phyloP scores from a whole-genome alignment of 1,284 basidiomycete genomes.

The Sporisorium sorghi region DNA sequence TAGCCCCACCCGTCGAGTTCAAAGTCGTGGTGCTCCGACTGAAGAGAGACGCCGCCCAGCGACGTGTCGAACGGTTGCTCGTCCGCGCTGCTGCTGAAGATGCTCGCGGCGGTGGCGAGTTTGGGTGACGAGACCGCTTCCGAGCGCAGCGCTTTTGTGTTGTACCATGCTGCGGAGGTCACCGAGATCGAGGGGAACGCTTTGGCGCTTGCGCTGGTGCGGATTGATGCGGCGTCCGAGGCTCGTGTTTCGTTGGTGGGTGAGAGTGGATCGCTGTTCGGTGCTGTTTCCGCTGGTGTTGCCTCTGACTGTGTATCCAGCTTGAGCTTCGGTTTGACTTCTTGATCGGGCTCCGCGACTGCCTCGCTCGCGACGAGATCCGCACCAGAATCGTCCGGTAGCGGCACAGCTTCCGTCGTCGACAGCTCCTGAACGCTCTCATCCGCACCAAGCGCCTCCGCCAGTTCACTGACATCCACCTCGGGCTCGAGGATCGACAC shows the following conservation, averaged over 20 bases:
- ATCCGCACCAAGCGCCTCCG: conserved; percentile 31
- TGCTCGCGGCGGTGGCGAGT: conserved; percentile 18
- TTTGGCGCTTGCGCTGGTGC: conserved; percentile 41
- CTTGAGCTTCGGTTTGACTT: not conserved
- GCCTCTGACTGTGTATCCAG: not conserved
- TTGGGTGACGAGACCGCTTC: conserved; percentile 22
- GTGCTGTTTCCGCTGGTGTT: not conserved
- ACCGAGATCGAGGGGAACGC: conserved; percentile 55
- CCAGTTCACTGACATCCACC: conserved; percentile 44
- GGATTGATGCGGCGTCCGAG: conserved; percentile 31
- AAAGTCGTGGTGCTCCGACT: conserved; percentile 51
- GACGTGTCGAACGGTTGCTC: conserved; percentile 21
- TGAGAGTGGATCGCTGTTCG: not conserved
- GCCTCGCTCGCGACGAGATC: not conserved
- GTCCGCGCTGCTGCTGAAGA: conserved; percentile 13
- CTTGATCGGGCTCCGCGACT: not conserved
- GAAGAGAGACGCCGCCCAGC: conserved; percentile 20
- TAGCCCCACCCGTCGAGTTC: conserved; percentile 54
- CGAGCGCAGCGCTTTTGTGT: conserved; percentile 35
- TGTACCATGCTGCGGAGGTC: conserved; percentile 58
- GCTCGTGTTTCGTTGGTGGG: conserved; percentile 4
- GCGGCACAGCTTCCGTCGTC: not conserved
- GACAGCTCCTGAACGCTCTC: not conserved
- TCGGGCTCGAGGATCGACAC: conserved; percentile 46
- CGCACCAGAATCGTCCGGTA: conserved; percentile 7